Evolutionary conservation across 1,284 basidiomycete species (phyloP), one percentile per base, ranked within the genome.

Genomic region (Cystobasidium pallidum): DNA sequence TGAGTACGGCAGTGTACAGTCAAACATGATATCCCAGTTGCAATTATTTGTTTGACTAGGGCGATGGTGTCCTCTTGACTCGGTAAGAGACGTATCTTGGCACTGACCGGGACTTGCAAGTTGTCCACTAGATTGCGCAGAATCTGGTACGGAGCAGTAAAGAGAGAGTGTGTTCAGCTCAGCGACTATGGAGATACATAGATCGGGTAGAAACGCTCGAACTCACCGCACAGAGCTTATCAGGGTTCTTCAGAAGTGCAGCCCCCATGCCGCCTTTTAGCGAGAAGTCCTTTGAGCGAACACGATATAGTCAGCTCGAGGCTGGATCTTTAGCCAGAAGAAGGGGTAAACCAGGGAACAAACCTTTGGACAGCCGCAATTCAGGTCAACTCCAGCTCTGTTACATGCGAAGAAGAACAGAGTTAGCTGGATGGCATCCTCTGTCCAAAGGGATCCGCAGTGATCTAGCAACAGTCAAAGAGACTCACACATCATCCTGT

Each of bases 221-320:
- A 66, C 78, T 21, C 45, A 80, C 79, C 7, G 78, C 78, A 80
- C 94, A 94, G 13, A 99, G 85, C 24, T 94, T 83, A 78, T 96
- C 93, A 0, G 96, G 94, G 47, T 90, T 94, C 6, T 90, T 88
- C 58, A 99, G 87, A 17, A 99, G 85, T 13, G 93, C 94, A 1
- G 96, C 94, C 21, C 96, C 96, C 94, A 99, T 98, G 0, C 96
- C 95, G 0, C 89, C 84, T 77, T 94, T 91, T 0, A 94, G 94
- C 24, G 92, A 95, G 82, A 99, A 99, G 1, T 93, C 90, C 73
- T 74, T 55, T 6, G 36, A 39, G 13, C 6, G 36, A 39, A n/a
- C n/a, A n/a, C n/a, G n/a, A n/a, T n/a, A n/a, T n/a, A n/a, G n/a
- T n/a, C n/a, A n/a, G n/a, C n/a, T n/a, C n/a, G n/a, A n/a, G n/a